phyloP scores from a whole-genome alignment of 257 asterid species.

The Oldenlandia corymbosa region DNA sequence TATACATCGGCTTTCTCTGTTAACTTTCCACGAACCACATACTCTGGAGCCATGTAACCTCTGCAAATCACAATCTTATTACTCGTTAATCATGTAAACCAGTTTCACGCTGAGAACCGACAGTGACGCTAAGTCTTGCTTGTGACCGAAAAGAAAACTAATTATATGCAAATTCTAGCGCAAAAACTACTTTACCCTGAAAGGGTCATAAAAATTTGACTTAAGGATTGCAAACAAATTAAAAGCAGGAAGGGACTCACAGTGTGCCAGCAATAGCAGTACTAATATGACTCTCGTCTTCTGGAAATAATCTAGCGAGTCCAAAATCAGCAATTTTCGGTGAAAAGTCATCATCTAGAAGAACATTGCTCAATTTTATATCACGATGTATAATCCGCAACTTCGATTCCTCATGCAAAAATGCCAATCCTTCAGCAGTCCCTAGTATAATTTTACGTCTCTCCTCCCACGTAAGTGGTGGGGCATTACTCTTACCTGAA shows the following conservation, averaged over 20 bases:
- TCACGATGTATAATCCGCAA: constrained; percentile 64
- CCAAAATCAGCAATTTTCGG: constrained; percentile 79
- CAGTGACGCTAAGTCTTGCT: too few relatives aligned
- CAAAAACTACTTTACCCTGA: neutral
- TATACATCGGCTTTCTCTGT: constrained; percentile 71
- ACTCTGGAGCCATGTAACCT: constrained; percentile 85
- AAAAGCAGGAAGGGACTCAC: constrained; percentile 30
- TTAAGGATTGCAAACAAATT: neutral
- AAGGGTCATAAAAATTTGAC: neutral
- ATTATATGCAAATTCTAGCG: neutral
- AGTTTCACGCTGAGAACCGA: neutral
- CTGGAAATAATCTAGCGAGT: constrained; percentile 59
- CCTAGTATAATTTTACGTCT: constrained; percentile 50
- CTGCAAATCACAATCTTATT: constrained; percentile 24
- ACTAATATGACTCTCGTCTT: constrained; percentile 52
- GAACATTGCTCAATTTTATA: constrained; percentile 59
- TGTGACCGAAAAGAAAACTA: neutral
- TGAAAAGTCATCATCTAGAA: constrained; percentile 43
- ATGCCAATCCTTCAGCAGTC: constrained; percentile 65
- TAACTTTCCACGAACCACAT: constrained; percentile 52
- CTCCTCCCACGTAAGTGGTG: constrained; percentile 46
- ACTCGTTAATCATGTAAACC: neutral
- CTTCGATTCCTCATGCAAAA: constrained; percentile 52
- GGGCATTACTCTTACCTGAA: constrained; percentile 43
- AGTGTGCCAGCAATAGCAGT: constrained; percentile 74